phyloP scores from a whole-genome alignment of 129 eudicot genomes.

The Escallonia rubra region DNA sequence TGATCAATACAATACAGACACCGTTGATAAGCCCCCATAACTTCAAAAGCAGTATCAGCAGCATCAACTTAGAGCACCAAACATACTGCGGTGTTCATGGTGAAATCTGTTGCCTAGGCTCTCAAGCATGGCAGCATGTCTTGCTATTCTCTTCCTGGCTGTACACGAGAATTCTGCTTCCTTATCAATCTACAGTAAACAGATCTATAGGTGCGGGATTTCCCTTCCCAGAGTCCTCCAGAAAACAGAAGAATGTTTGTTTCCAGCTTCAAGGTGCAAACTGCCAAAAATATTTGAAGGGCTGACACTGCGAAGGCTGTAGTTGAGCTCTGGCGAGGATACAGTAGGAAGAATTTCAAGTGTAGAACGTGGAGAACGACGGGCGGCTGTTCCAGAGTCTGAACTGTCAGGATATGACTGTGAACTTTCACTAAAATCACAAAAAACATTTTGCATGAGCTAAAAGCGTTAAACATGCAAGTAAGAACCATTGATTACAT shows the following conservation, averaged over 20 bases:
- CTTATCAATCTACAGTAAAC: background rate
- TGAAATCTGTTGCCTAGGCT: no score
- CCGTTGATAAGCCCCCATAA: no score
- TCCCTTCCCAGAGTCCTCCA: constrained; percentile 23
- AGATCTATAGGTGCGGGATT: constrained; percentile 10
- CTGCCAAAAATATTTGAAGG: constrained; percentile 10
- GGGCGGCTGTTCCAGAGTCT: constrained; percentile 21
- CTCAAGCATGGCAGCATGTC: no score
- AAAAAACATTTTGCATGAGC: background rate
- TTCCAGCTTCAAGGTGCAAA: constrained; percentile 13
- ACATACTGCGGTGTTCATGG: no score
- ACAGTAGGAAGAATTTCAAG: constrained; percentile 37
- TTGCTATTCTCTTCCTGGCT: background rate
- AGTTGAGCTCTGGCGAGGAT: constrained; percentile 27
- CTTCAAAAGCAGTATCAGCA: no score
- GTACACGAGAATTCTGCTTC: constrained; percentile 2
- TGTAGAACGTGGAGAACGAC: constrained; percentile 48
- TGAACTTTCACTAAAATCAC: constrained; percentile 34
- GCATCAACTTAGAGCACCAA: no score
- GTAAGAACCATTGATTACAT: background rate
- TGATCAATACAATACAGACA: no score
- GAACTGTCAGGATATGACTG: constrained; percentile 26
- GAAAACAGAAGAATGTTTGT: background rate
- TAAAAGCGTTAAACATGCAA: background rate
- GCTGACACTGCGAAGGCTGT: constrained; percentile 2